phyloP scores from a whole-genome alignment of 805 yeast species.

The Cyberlindnera nakhonratchasimensis region DNA sequence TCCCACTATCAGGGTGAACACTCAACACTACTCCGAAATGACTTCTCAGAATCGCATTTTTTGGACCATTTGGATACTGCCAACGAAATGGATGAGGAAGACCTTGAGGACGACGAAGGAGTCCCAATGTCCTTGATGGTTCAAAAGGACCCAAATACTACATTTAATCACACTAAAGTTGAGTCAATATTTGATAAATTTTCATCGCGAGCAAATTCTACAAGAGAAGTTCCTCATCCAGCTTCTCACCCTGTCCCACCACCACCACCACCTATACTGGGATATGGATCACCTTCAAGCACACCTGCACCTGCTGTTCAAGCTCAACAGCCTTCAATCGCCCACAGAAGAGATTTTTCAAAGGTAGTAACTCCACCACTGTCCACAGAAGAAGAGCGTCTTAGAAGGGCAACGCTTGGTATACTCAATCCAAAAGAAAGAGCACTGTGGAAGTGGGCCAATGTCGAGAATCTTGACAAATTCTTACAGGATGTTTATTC shows the following conservation, averaged over 20 bases:
- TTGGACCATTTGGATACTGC: constrained; percentile 6
- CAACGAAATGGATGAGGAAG: constrained; percentile 14
- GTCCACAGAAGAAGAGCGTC: constrained; percentile 21
- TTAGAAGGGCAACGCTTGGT: constrained; percentile 32
- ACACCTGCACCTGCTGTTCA: too few species aligned
- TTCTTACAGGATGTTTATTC: constrained; percentile 80
- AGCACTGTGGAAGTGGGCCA: constrained; percentile 96
- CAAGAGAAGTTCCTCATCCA: background rate
- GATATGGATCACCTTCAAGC: too few species aligned
- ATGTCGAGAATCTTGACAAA: constrained; percentile 84
- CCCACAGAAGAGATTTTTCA: constrained; percentile 14
- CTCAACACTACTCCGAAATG: constrained; percentile 12
- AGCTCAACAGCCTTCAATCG: constrained; percentile 7
- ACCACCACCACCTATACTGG: constrained; percentile 7
- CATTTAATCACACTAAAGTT: background rate
- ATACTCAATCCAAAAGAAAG: constrained; percentile 62
- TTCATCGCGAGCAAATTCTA: background rate
- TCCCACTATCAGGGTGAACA: background rate
- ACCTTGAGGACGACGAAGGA: constrained; percentile 22
- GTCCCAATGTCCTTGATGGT: constrained; percentile 23
- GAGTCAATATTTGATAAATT: background rate
- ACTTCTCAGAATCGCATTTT: constrained; percentile 13
- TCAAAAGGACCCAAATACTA: constrained; percentile 10
- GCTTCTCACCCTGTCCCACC: background rate
- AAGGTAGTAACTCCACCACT: constrained; percentile 3